These are phyloP conservation scores for Escovopsis weberi DNA, from an alignment of 2,329 filamentous ascomycete species.

Conservation along the genomic window DNA sequence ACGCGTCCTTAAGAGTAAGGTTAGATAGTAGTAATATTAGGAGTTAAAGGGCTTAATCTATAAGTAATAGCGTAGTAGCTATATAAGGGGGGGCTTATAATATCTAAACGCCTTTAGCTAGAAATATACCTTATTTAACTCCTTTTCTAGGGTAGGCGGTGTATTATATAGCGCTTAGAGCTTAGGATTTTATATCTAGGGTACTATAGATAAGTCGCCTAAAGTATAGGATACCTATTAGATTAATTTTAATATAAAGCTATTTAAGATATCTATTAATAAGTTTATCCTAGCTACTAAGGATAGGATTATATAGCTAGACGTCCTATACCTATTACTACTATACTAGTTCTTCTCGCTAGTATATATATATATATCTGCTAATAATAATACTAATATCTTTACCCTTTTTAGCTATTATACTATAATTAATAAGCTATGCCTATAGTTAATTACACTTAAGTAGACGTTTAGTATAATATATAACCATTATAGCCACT, in stretches of 20 bases:
- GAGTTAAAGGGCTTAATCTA: constrained; percentile 18
- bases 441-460: constrained; percentile 57
- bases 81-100: constrained; percentile 20
- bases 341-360: constrained; percentile 67
- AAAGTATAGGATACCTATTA: constrained; percentile 43
- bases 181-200: constrained; percentile 42
- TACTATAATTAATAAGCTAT: constrained; percentile 39
- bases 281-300: constrained; percentile 30
- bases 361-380: constrained; percentile 54
- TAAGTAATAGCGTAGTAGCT: constrained; percentile 17
- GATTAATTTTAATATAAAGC: constrained; percentile 39
- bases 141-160: constrained; percentile 61
- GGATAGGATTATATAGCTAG: constrained; percentile 29
- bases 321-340: constrained; percentile 61
- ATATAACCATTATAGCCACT: constrained; percentile 33
- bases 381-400: constrained; percentile 55
- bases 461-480: constrained; percentile 65
- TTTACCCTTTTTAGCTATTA: constrained; percentile 40
- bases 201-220: constrained; percentile 48
- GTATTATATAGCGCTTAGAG: constrained; percentile 47
- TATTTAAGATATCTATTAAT: constrained; percentile 33
- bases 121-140: constrained; percentile 54
- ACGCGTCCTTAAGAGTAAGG: constrained; percentile 17
- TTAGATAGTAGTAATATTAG: constrained; percentile 15
- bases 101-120: constrained; percentile 16